Base-by-base conservation (phyloP, 106 monocot genomes). In the Dendrobium catenatum region DNA sequence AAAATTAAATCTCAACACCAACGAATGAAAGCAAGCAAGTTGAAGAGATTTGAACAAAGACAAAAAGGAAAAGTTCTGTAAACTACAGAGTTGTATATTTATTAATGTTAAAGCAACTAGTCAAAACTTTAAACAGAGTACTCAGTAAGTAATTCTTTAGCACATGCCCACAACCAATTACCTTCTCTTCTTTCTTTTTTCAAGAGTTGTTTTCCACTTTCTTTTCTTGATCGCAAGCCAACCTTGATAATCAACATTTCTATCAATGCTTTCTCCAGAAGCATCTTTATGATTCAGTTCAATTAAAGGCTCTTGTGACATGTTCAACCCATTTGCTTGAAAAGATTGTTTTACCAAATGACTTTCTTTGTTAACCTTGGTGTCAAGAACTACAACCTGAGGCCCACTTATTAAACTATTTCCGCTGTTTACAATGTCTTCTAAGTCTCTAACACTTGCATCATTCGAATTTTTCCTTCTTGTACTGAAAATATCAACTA, bases 161-260 rank as follows among this genome's bases (percentile, higher is more conserved):
- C 1, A 44, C 27, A 76, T 76, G 22, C 11, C 49, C 7, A 26
- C 4, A 11, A 76, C 13, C 22, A 49, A 49, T 83, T 89, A 94
- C 97, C 90, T 92, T 11, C 85, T 86, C 68, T 79, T 89, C 75
- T 98, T 98, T 82, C 86, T 91, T 79, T 89, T 76, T 24, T 93
- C 89, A 80, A 87, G 94, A 67, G 58, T 77, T 19, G 86, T 55
- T 85, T 87, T 98, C 97, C 97, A 98, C 84, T 95, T 98, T 77
- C 97, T 98, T 73, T 98, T 98, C 78, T 89, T 98, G 1, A 47
- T 77, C 80, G 93, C 89, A 85, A 98, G 97, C 97, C 97, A 98
- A 76, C 88, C 91, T 86, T 91, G 90, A 91, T 95, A 98, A 87
- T 98, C 91, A 82, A 86, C 82, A 59, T 86, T 80, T 76, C 68